phyloP scores from a whole-genome alignment of 257 asterid species.

The Euphrasia confusa region DNA sequence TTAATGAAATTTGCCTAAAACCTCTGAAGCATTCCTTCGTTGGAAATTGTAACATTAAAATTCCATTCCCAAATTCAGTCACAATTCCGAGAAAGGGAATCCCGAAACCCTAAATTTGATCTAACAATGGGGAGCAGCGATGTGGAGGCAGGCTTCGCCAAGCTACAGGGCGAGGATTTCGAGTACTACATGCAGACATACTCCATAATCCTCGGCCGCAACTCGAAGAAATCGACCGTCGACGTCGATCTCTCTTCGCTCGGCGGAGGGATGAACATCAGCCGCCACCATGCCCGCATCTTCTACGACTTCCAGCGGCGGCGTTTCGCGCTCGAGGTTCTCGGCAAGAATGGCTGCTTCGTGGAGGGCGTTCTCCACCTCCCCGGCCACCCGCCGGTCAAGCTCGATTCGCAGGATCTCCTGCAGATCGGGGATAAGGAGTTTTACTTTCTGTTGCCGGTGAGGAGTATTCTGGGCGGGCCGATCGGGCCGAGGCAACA shows the following conservation, averaged over 20 bases:
- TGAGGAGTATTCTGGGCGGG: slow-evolving; percentile 72
- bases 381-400: slow-evolving; percentile 65
- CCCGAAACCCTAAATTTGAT: slow-evolving; percentile 7
- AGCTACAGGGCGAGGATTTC: slow-evolving; percentile 79
- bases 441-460: slow-evolving; percentile 64
- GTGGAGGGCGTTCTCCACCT: slow-evolving; percentile 78
- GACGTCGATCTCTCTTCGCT: slow-evolving; percentile 81
- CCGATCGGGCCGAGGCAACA: slow-evolving; percentile 62
- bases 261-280: slow-evolving; percentile 89
- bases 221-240: slow-evolving; percentile 77
- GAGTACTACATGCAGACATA: slow-evolving; percentile 89
- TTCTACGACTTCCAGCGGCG: slow-evolving; percentile 87
- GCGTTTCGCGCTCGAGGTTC: slow-evolving; percentile 78
- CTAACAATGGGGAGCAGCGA: slow-evolving; percentile 61
- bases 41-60: no score
- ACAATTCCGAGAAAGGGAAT: background rate
- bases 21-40: no score
- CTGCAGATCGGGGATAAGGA: slow-evolving; percentile 82
- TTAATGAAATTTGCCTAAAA: no score
- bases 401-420: slow-evolving; percentile 82
- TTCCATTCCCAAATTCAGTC: background rate
- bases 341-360: slow-evolving; percentile 80
- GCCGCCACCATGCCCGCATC: slow-evolving; percentile 88
- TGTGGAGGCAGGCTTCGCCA: slow-evolving; percentile 87
- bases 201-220: slow-evolving; percentile 77